These are phyloP conservation scores for Flagelloscypha sp. DNA, from an alignment of 768 basidiomycete species.

Conservation along the genomic window DNA sequence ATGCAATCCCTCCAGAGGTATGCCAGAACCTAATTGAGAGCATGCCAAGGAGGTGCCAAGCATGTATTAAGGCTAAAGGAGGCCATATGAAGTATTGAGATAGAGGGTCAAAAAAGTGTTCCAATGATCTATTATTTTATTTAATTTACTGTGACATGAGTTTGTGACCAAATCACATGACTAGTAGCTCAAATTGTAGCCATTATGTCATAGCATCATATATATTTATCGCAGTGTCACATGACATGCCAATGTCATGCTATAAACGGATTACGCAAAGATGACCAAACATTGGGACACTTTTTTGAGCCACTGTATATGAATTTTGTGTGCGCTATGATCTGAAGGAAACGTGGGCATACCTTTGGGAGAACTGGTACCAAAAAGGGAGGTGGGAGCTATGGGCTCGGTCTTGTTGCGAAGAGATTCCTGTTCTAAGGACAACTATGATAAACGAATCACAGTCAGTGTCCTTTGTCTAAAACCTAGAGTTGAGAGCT, in stretches of 20 bases:
- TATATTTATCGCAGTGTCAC: too few relatives aligned
- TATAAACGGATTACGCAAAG: too few relatives aligned
- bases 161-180: too few relatives aligned
- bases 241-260: too few relatives aligned
- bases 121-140: too few relatives aligned
- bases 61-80: conserved; percentile 16
- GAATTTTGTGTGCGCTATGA: conserved; percentile 10
- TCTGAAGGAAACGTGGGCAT: conserved; percentile 17
- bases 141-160: too few relatives aligned
- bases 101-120: too few relatives aligned
- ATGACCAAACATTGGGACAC: too few relatives aligned
- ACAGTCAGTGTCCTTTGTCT: conserved; percentile 14
- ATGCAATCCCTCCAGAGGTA: conserved; percentile 8
- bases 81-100: conserved; percentile 18
- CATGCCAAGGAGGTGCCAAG: conserved; percentile 13
- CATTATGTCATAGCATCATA: too few relatives aligned
- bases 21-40: conserved; percentile 11
- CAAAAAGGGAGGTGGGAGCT: conserved; percentile 18
- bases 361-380: conserved; percentile 21
- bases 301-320: too few relatives aligned
- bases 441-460: conserved; percentile 23
- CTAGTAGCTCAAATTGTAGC: too few relatives aligned
- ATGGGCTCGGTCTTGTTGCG: conserved; percentile 14
- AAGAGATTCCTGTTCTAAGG: conserved; percentile 17
- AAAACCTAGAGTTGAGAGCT: conserved; percentile 5